phyloP scores from a whole-genome alignment of 176 grass and related monocot genomes.

The Musa schizocarpa region DNA sequence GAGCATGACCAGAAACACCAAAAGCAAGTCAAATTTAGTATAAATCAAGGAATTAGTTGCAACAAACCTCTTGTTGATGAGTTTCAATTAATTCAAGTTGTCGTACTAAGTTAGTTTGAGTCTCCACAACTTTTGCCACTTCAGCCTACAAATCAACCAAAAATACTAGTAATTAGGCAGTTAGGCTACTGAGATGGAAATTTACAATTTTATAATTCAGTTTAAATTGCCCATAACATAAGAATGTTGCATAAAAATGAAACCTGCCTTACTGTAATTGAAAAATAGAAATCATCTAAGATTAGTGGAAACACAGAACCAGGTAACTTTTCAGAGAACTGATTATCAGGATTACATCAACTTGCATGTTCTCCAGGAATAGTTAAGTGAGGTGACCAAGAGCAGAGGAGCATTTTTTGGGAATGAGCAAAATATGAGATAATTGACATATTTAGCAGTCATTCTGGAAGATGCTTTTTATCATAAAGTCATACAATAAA shows the following conservation, averaged over 20 bases:
- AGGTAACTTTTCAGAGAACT: not conserved
- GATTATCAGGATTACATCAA: not conserved
- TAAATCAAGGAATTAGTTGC: not conserved
- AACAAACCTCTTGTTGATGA: constrained; percentile 76
- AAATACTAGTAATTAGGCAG: not conserved
- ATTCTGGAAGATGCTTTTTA: not conserved
- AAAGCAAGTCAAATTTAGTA: not conserved
- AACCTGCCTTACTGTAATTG: not conserved
- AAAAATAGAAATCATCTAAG: not conserved
- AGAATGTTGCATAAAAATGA: not conserved
- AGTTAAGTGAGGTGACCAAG: not conserved
- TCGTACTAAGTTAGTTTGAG: constrained; percentile 82
- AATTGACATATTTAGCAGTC: not conserved
- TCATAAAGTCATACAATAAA: too few relatives aligned
- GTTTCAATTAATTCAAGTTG: constrained; percentile 98
- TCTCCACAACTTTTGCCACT: constrained; percentile 97
- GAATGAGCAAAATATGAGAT: not conserved
- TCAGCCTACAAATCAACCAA: constrained; percentile 56
- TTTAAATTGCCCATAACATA: not conserved
- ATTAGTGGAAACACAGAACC: not conserved
- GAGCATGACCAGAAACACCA: not conserved
- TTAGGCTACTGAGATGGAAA: not conserved
- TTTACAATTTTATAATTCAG: not conserved
- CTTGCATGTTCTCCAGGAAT: not conserved
- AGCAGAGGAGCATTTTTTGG: not conserved